Conservation (phyloP, 345 rosid species). For the Garcia nutans region DNA sequence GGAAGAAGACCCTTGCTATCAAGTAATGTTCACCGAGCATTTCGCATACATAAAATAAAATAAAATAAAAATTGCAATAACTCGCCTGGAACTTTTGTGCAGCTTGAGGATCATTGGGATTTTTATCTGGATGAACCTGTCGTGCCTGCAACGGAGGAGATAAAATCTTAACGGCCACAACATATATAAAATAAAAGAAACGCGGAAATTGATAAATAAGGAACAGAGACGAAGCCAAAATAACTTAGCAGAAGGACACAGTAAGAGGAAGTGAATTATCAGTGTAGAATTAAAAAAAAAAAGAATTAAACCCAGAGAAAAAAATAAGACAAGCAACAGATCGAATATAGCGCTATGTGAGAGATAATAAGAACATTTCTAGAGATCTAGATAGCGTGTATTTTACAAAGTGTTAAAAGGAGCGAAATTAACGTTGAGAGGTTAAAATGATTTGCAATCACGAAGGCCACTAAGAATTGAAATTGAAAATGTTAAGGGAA, state of each 20-base stretch:
- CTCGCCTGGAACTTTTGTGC: constrained; percentile 89
- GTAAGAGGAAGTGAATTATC: not conserved
- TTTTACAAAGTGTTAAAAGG: not conserved
- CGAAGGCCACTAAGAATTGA: not conserved
- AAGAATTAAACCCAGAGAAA: too few species aligned
- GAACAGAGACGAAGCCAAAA: not conserved
- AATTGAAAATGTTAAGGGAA: not conserved
- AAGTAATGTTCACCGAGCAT: not conserved
- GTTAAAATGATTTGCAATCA: not conserved
- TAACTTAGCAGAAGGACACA: not conserved
- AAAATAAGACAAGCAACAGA: not conserved
- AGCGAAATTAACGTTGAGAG: too few species aligned
- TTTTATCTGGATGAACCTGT: constrained; percentile 96
- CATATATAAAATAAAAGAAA: not conserved
- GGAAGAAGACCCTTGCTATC: not conserved
- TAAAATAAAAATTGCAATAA: not conserved
- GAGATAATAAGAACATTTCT: too few species aligned
- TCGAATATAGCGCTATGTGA: not conserved
- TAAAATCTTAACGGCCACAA: not conserved
- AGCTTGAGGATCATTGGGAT: constrained; percentile 88
- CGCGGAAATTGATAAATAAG: not conserved
- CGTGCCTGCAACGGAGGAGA: constrained; percentile 63
- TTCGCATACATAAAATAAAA: too few species aligned
- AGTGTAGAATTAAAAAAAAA: not conserved
- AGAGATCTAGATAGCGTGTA: not conserved